phyloP scores from a whole-genome alignment of 2,329 filamentous ascomycete genomes.

The Penicillium sp. region DNA sequence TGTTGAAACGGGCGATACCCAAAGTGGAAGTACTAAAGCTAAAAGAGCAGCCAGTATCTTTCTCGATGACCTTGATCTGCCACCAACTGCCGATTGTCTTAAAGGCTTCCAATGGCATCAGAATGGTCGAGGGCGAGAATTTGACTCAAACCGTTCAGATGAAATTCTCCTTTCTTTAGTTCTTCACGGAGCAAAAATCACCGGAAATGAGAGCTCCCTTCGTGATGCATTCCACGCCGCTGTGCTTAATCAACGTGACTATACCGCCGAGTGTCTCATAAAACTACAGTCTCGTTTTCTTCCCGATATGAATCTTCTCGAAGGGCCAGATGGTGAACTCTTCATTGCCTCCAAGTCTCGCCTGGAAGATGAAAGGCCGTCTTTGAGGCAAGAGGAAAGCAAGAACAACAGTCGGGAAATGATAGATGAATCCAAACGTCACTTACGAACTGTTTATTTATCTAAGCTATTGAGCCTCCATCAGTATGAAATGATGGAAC shows the following conservation, averaged over 20 bases:
- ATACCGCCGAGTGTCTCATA: background rate
- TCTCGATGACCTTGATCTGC: background rate
- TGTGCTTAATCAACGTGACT: background rate
- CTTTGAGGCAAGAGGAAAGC: background rate
- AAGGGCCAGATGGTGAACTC: background rate
- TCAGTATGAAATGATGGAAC: background rate
- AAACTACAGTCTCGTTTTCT: background rate
- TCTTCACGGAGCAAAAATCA: background rate
- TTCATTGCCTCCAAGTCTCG: background rate
- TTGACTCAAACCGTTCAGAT: background rate
- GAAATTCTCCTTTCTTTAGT: background rate
- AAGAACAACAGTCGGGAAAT: background rate
- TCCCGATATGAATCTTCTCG: background rate
- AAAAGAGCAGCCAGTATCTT: background rate
- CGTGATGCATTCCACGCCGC: background rate
- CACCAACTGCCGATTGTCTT: background rate
- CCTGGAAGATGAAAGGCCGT: background rate
- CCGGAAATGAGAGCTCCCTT: background rate
- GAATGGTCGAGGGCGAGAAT: rapidly evolving
- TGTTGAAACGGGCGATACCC: background rate
- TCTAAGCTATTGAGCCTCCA: background rate
- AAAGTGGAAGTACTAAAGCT: background rate
- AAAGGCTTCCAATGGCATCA: background rate
- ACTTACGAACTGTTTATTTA: background rate
- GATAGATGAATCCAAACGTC: rapidly evolving